phyloP scores from a whole-genome alignment of 805 yeast species.

The Blastobotrys peoriensis region DNA sequence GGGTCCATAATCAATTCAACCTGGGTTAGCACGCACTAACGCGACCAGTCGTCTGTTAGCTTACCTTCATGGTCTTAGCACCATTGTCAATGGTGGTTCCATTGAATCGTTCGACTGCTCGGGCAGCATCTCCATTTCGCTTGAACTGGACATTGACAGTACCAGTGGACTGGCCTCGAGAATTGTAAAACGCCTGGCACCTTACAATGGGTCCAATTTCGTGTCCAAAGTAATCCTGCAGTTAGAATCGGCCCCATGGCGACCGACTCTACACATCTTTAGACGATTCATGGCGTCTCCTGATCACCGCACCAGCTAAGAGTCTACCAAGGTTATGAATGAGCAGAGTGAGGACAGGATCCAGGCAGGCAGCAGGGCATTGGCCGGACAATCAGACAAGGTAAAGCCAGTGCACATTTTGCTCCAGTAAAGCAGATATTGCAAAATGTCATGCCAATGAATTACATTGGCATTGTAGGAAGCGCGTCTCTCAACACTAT shows the following conservation, averaged over 20 bases:
- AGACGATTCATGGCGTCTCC: no score
- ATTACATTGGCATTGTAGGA: no score
- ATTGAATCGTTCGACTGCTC: conserved; percentile 77
- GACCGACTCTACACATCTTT: conserved; percentile 6
- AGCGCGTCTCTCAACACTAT: no score
- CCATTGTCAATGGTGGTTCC: conserved; percentile 94
- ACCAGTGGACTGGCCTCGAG: conserved; percentile 86
- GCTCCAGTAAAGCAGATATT: no score
- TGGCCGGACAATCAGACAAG: no score
- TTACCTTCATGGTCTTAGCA: conserved; percentile 55
- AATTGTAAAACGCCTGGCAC: conserved; percentile 72
- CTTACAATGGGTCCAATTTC: conserved; percentile 80
- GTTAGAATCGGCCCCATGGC: conserved; percentile 6
- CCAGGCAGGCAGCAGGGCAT: no score
- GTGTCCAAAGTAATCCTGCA: conserved; percentile 79
- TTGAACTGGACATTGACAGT: conserved; percentile 81
- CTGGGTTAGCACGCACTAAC: conserved; percentile 18
- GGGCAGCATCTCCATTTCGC: conserved; percentile 59
- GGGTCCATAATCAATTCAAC: conserved; percentile 84
- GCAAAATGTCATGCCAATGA: no score
- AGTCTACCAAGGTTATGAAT: no score
- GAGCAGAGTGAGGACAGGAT: no score
- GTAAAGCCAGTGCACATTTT: no score
- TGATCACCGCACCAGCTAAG: no score
- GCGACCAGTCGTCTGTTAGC: conserved; percentile 6